phyloP scores from a whole-genome alignment of 495 filamentous ascomycete species.

The Pyrenula aspistea region DNA sequence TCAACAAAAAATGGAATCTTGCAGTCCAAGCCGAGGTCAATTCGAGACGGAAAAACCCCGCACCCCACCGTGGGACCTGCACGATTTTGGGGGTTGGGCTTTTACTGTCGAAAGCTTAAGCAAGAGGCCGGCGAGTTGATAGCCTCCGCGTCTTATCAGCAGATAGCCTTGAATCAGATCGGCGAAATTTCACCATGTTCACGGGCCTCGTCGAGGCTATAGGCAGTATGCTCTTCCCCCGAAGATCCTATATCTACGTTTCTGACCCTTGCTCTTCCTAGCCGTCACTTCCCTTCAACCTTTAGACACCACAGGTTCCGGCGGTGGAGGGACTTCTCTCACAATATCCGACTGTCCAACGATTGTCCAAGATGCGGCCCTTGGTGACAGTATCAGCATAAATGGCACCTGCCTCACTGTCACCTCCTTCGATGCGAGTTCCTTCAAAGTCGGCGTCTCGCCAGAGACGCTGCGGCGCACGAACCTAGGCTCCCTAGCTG shows the following conservation, averaged over 20 bases:
- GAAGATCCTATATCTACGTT: conserved; percentile 5
- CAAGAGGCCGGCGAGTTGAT: no score
- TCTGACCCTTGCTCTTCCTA: conserved; percentile 20
- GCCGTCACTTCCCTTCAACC: conserved; percentile 72
- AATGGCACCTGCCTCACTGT: conserved; percentile 95
- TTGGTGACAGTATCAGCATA: conserved; percentile 86
- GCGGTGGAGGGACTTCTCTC: conserved; percentile 72
- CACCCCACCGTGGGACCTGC: no score
- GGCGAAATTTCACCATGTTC: conserved; percentile 74
- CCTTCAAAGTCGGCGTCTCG: conserved; percentile 88
- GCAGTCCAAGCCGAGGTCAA: neutral
- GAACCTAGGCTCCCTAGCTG: conserved; percentile 63
- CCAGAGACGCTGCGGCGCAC: conserved; percentile 95
- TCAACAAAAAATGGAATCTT: neutral
- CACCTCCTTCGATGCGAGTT: conserved; percentile 46
- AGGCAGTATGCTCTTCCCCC: conserved; percentile 51
- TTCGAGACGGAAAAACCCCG: neutral
- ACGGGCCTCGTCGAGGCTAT: conserved; percentile 94
- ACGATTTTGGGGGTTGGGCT: no score
- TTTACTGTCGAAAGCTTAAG: no score
- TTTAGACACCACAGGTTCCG: conserved; percentile 55
- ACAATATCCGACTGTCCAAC: conserved; percentile 65
- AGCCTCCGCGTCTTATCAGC: no score
- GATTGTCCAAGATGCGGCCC: conserved; percentile 69
- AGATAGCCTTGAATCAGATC: no score